These are phyloP conservation scores for Butyriboletus loyo DNA, from an alignment of 768 basidiomycete species.

Conservation along the genomic window DNA sequence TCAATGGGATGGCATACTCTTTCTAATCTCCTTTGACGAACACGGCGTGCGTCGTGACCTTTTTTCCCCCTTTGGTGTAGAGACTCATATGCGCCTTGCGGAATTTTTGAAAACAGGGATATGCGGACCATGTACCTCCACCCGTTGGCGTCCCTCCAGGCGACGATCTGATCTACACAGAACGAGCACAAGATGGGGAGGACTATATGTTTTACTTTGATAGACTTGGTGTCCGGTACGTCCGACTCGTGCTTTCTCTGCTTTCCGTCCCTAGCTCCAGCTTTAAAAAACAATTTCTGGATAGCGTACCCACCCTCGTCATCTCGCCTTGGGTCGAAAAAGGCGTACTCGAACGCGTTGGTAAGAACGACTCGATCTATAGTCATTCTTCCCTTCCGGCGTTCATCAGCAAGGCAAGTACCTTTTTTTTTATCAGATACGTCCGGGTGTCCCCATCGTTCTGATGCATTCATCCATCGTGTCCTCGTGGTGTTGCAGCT, in stretches of 20 bases:
- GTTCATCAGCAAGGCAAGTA: slow-evolving; percentile 20
- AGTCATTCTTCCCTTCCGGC: slow-evolving; percentile 23
- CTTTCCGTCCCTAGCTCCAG: background rate
- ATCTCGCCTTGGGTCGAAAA: slow-evolving; percentile 26
- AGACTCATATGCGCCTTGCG: background rate
- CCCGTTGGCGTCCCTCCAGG: slow-evolving; percentile 22
- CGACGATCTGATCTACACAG: slow-evolving; percentile 24
- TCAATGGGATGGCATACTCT: slow-evolving; percentile 20
- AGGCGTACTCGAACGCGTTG: slow-evolving; percentile 14
- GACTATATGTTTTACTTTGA: slow-evolving; percentile 23
- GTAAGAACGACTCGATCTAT: slow-evolving; percentile 6
- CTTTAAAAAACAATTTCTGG: no score
- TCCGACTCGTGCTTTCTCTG: background rate
- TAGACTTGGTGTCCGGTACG: slow-evolving; percentile 24
- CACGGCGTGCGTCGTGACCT: slow-evolving; percentile 16
- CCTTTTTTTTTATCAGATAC: no score
- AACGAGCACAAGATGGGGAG: slow-evolving; percentile 15
- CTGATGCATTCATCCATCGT: background rate
- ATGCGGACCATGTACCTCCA: slow-evolving; percentile 23
- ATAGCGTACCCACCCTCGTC: slow-evolving; percentile 20
- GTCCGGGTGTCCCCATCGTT: background rate
- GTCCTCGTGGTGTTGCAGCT: slow-evolving; percentile 1
- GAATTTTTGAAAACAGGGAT: slow-evolving; percentile 16
- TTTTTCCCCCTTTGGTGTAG: background rate
- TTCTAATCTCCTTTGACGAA: slow-evolving; percentile 27